Evolutionary conservation across 805 yeast species (phyloP).

Genomic region (Schwanniomyces vanrijiae): DNA sequence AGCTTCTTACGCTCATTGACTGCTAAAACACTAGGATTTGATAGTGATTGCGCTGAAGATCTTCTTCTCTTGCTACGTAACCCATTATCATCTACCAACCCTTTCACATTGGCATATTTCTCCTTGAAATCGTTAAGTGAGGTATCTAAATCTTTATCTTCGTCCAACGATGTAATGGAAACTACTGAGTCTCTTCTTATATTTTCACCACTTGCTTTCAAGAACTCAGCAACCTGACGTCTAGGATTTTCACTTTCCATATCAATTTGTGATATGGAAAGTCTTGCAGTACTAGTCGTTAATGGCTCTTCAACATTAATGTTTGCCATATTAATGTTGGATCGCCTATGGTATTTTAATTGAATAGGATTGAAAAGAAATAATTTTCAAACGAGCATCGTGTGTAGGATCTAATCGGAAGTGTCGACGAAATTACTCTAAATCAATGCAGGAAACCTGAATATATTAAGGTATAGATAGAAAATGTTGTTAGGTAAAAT

Average conservation of each 20-base stretch:
- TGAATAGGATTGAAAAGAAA: not conserved
- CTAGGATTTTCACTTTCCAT: slow-evolving; percentile 16
- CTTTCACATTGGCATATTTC: not conserved
- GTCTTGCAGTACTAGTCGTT: slow-evolving; percentile 24
- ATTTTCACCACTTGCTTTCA: slow-evolving; percentile 4
- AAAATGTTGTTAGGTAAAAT: too few relatives aligned
- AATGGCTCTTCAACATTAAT: slow-evolving; percentile 16
- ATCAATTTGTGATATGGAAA: slow-evolving; percentile 24
- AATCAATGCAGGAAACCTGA: too few relatives aligned
- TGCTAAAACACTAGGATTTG: slow-evolving; percentile 10
- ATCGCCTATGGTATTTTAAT: not conserved
- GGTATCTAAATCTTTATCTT: slow-evolving; percentile 15
- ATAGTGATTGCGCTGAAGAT: slow-evolving; percentile 31
- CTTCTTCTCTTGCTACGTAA: slow-evolving; percentile 33
- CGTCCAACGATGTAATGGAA: slow-evolving; percentile 21
- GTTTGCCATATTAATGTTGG: slow-evolving; percentile 1
- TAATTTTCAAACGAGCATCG: not conserved
- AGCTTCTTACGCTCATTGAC: slow-evolving; percentile 1
- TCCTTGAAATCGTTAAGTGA: slow-evolving; percentile 1
- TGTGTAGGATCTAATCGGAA: not conserved
- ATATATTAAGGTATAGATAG: too few relatives aligned
- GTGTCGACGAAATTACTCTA: not conserved
- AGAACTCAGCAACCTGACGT: slow-evolving; percentile 15
- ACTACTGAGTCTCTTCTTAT: slow-evolving; percentile 24
- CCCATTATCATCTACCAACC: not conserved